phyloP scores from a whole-genome alignment of 2,329 filamentous ascomycete species.

The Cytospora chrysosperma region DNA sequence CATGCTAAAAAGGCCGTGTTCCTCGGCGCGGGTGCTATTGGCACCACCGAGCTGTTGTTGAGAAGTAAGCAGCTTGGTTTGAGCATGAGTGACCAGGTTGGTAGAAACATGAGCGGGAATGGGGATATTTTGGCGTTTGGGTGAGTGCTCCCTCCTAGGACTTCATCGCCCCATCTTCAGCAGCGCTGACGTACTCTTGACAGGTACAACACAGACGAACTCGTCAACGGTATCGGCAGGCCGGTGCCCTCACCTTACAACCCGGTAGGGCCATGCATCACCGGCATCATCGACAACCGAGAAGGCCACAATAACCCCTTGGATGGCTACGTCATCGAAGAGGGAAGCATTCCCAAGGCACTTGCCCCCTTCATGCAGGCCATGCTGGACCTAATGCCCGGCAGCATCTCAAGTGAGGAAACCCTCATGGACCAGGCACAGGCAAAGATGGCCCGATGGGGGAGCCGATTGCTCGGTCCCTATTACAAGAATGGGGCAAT shows the following conservation, averaged over 20 bases:
- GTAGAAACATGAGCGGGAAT: conserved; percentile 63
- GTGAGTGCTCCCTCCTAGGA: conserved; percentile 36
- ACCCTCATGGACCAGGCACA: conserved; percentile 43
- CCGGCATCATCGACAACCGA: conserved; percentile 60
- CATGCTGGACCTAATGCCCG: conserved; percentile 55
- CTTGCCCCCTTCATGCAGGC: conserved; percentile 55
- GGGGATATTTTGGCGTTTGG: conserved; percentile 66
- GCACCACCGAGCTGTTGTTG: conserved; percentile 65
- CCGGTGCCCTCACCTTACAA: conserved; percentile 48
- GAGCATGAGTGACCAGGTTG: conserved; percentile 55
- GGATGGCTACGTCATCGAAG: conserved; percentile 64
- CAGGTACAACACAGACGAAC: conserved; percentile 58
- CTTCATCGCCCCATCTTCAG: too few relatives aligned
- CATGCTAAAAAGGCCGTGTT: conserved; percentile 64
- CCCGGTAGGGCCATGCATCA: conserved; percentile 62
- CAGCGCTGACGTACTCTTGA: conserved; percentile 25
- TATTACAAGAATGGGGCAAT: conserved; percentile 56
- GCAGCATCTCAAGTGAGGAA: conserved; percentile 41
- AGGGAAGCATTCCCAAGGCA: conserved; percentile 59
- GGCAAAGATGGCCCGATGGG: conserved; percentile 47
- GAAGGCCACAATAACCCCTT: conserved; percentile 51
- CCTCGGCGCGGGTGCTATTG: conserved; percentile 63
- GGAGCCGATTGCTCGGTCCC: conserved; percentile 57
- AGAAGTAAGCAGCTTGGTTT: conserved; percentile 60
- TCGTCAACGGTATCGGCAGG: conserved; percentile 56